phyloP scores from a whole-genome alignment of 257 asterid species.

The Solanum microdontum region DNA sequence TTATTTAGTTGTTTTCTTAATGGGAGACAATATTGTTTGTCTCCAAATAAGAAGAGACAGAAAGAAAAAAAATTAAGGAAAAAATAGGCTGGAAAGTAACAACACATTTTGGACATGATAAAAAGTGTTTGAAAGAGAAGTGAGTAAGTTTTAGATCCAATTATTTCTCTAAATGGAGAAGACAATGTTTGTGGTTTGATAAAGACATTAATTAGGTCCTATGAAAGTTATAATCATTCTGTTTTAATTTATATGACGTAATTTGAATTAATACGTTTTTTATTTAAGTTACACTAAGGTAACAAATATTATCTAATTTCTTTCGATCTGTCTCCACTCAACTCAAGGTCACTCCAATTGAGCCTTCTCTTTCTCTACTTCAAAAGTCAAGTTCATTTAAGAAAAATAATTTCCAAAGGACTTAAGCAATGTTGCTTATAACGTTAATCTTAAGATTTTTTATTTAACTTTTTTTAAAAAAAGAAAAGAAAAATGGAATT shows the following conservation, averaged over 20 bases:
- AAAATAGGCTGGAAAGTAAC: not conserved
- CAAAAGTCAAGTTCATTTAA: not conserved
- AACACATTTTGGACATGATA: not conserved
- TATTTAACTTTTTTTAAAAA: too few species aligned
- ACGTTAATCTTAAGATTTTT: too few species aligned
- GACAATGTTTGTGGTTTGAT: not conserved
- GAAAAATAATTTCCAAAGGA: not conserved
- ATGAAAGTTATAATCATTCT: not conserved
- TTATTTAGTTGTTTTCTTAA: not conserved
- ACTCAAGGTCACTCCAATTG: not conserved
- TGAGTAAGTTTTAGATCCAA: not conserved
- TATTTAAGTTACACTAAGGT: accelerated
- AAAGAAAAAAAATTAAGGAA: not conserved
- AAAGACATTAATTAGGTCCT: not conserved
- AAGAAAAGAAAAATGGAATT: too few species aligned
- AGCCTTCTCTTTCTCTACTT: not conserved
- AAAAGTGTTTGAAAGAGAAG: not conserved
- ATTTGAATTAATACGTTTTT: not conserved
- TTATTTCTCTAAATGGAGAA: not conserved
- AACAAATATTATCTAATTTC: not conserved
- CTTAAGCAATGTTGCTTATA: not conserved
- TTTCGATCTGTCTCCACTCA: not conserved
- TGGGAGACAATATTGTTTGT: not conserved
- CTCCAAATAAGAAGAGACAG: not conserved
- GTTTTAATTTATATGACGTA: not conserved